These are phyloP conservation scores for Leishmania lainsoni DNA, from an alignment of 208 protist genomes.

Conservation along the genomic window DNA sequence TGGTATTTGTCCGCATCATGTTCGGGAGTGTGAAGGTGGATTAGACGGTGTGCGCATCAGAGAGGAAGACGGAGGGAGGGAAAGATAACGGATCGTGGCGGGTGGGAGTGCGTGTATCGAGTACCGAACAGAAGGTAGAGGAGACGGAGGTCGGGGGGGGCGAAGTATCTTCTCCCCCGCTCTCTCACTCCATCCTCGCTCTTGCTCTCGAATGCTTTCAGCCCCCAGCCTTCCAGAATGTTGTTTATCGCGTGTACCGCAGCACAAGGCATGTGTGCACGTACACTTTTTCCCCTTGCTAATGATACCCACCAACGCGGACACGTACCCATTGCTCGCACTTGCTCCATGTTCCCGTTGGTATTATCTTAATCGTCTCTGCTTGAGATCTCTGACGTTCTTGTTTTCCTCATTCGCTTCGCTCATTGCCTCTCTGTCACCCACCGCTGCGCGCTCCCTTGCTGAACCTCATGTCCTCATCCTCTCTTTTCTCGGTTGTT, in stretches of 20 bases:
- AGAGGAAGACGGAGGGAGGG: neutral
- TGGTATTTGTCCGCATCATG: slow-evolving; percentile 60
- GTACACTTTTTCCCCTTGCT: neutral
- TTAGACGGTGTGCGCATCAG: slow-evolving; percentile 9
- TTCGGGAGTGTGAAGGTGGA: slow-evolving; percentile 57
- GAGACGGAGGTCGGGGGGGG: neutral
- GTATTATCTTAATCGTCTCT: neutral
- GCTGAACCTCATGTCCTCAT: neutral
- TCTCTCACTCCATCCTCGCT: neutral
- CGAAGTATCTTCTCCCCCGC: neutral
- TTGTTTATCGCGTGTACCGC: neutral
- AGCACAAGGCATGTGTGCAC: neutral
- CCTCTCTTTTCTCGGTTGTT: neutral
- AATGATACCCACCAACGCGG: neutral
- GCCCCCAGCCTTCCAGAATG: neutral
- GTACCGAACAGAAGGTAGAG: neutral
- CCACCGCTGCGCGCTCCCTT: neutral
- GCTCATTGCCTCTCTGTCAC: neutral
- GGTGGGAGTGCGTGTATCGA: neutral
- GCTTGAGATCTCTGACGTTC: neutral
- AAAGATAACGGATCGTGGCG: neutral
- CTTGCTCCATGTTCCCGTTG: neutral
- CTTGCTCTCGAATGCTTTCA: neutral
- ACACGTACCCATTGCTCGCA: neutral
- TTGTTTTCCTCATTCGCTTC: neutral